phyloP scores from a whole-genome alignment of 2,329 filamentous ascomycete genomes.

The Aspergillus clavatus region DNA sequence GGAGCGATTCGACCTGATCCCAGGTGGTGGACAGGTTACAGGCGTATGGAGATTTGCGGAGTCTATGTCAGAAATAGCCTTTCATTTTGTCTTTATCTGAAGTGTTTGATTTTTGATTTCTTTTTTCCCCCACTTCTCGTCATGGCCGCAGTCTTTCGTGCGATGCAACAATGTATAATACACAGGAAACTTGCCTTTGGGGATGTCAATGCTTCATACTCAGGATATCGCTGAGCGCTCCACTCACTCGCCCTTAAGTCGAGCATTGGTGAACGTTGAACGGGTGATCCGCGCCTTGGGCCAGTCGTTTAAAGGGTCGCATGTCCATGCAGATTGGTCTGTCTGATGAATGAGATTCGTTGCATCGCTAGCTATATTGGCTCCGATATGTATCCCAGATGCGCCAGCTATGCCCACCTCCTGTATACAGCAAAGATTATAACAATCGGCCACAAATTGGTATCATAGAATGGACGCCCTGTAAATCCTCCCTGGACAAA shows the following conservation, averaged over 20 bases:
- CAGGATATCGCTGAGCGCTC: no score
- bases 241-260: no score
- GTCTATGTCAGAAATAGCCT: slow-evolving; percentile 5
- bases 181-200: no score
- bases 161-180: slow-evolving; percentile 1
- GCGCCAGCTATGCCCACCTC: slow-evolving; percentile 19
- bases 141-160: neutral
- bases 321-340: neutral
- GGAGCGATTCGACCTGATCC: slow-evolving; percentile 2
- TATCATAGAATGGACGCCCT: slow-evolving; percentile 2
- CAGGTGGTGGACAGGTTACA: slow-evolving; percentile 2
- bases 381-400: slow-evolving; percentile 4
- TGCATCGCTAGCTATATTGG: neutral
- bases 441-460: neutral
- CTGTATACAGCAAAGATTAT: slow-evolving; percentile 17
- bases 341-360: neutral
- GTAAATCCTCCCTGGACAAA: neutral
- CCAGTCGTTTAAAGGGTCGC: neutral
- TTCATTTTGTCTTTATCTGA: neutral
- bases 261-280: no score
- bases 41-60: slow-evolving; percentile 13
- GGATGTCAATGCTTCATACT: no score
- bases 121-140: slow-evolving; percentile 2
- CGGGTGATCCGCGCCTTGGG: no score
- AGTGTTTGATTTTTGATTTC: neutral